phyloP scores from a whole-genome alignment of 139 green algal species.

The Chlamydomonas schloesseri region DNA sequence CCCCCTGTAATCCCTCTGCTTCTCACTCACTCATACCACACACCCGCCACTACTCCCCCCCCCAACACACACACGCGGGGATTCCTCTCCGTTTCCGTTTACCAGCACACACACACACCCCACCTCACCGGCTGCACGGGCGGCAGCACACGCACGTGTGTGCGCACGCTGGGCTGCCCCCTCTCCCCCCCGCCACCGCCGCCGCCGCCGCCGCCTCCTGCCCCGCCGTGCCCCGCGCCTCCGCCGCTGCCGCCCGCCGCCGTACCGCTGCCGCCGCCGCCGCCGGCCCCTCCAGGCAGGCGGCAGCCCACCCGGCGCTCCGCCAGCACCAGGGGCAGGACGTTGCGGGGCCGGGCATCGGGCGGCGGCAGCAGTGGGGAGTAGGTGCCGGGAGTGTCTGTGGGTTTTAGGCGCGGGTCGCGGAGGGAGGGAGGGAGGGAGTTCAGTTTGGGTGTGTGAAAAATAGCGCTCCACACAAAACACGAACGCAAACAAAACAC shows the following conservation, averaged over 20 bases:
- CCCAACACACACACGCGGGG: too few species aligned
- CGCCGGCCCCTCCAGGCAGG: not conserved
- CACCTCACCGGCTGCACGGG: slow-evolving; percentile 20
- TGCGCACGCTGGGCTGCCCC: not conserved
- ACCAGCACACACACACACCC: not conserved
- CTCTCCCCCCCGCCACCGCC: too few species aligned
- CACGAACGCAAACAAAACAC: too few species aligned
- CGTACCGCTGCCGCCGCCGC: not conserved
- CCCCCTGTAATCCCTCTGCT: too few species aligned
- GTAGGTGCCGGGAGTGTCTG: not conserved
- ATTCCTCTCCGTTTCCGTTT: too few species aligned
- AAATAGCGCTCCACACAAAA: too few species aligned
- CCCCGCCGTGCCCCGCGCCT: too few species aligned
- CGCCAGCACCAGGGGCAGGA: slow-evolving; percentile 2
- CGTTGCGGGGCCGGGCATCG: not conserved
- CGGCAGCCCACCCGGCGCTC: slow-evolving; percentile 4
- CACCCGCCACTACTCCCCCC: too few species aligned
- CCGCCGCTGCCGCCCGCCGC: not conserved
- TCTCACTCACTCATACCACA: too few species aligned
- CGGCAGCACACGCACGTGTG: not conserved
- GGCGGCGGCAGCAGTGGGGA: not conserved
- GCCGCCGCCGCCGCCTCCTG: not conserved
- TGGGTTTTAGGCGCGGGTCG: too few species aligned
- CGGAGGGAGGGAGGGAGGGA: not conserved
- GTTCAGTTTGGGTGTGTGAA: too few species aligned